Conservation (phyloP, 495 filamentous ascomycete genomes). For the Daldinia grandis region DNA sequence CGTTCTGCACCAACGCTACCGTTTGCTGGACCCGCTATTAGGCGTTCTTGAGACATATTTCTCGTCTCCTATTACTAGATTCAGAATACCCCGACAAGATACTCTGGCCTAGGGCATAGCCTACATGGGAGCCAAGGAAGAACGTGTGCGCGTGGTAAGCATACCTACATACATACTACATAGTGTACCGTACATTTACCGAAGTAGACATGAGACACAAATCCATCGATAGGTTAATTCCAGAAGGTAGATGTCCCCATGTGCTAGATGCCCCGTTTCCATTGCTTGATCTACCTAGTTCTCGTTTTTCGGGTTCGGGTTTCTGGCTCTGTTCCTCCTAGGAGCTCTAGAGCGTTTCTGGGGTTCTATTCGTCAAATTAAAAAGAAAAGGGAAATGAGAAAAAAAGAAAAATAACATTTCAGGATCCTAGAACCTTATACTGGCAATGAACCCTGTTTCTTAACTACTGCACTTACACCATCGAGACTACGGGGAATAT, state of each 20-base stretch:
- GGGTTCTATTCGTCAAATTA: conserved; percentile 8
- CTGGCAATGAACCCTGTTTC: not conserved
- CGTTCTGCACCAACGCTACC: conserved; percentile 34
- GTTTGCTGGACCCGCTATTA: conserved; percentile 43
- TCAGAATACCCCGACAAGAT: conserved; percentile 39
- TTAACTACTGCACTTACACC: not conserved
- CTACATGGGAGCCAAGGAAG: conserved; percentile 6
- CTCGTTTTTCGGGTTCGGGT: not conserved
- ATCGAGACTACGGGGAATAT: not conserved
- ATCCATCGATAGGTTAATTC: conserved; percentile 20
- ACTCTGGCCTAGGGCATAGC: conserved; percentile 30
- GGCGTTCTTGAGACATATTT: conserved; percentile 42
- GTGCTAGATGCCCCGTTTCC: not conserved
- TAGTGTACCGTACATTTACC: not conserved
- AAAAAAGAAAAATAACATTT: conserved; percentile 4
- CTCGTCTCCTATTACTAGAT: conserved; percentile 48
- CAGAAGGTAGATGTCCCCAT: conserved; percentile 14
- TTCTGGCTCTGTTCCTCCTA: not conserved
- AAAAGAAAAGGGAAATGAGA: conserved; percentile 16
- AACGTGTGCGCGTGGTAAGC: not conserved
- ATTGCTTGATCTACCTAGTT: conserved; percentile 10
- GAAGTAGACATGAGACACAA: conserved; percentile 24
- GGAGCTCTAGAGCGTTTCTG: conserved; percentile 21
- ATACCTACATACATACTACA: no score
- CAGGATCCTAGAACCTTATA: conserved; percentile 1